Evolutionary conservation across 768 basidiomycete genomes (phyloP), one percentile per base, ranked within the genome.

Genomic region (Trametopsis cervina): DNA sequence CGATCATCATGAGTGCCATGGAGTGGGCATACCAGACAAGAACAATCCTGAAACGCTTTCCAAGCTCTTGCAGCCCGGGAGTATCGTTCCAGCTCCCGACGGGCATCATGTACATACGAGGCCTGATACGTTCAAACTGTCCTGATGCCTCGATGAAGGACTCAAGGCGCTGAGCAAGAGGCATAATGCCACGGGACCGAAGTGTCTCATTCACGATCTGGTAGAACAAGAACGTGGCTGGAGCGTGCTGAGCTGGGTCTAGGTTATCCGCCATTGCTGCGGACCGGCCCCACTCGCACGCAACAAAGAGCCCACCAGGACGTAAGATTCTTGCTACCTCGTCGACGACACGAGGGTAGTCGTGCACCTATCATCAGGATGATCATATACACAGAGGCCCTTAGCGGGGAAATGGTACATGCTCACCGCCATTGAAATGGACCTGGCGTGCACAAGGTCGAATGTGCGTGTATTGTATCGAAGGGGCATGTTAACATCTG

Each of bases 301-400:
- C 80, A 6, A 84, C 52, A 60, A 87, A 83, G 12, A 89, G 63
- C 1, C 88, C 88, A n/a, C 81, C 81, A 4, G 78, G 77, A 39
- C 78, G 77, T 11, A 91, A 67, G 39, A 89, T 69, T 33, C 89
- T 78, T 4, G 69, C 71, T 13, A 74, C 73, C 60, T 90, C 85
- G 18, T 62, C 58, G 25, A 88, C 56, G 50, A 87, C 62, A 21
- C 54, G 58, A 15, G 63, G 64, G 56, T 82, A 86, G 57, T 81
- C 69, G 17, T 59, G 65, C 13, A 81, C 69, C 88, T 89, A 61
- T 6, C 36, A 43, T 26, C 13, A 35, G 7, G n/a, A 33, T 46
- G 21, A 42, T 33, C 17, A 43, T 42, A 27, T 47, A n/a, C 39
- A 15, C 21, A 10, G 42, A 22, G 42, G 56, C 50, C 59, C 50